Evolutionary conservation across 495 filamentous ascomycete genomes (phyloP), one percentile per base, ranked within the genome.

Genomic region (Talaromyces thailandensis): DNA sequence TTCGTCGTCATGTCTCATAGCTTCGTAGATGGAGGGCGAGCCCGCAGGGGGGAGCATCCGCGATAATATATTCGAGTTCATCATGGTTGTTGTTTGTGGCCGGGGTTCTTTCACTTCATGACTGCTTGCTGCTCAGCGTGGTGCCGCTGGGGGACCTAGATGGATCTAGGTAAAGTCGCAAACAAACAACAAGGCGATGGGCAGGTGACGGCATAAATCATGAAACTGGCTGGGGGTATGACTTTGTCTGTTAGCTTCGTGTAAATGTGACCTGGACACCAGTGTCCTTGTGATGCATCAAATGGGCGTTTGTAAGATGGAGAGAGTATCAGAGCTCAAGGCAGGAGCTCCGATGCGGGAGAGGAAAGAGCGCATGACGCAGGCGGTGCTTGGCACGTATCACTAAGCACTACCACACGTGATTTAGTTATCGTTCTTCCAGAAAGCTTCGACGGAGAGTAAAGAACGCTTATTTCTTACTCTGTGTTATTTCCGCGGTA

Each of bases 31-130:
- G 6, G 87, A 89, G 2, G 82, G 84, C 21, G 82, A 84, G 60
- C 82, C 83, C 48, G 81, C 76, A 5, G 85, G 76, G 53, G 89
- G 88, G 25, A 91, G 79, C 56, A 93, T 78, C 29, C 86, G 85
- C 25, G 89, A 91, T 59, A 95, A 81, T 28, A 93, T 74, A 68
- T 91, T 90, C 48, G 90, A 89, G 64, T 88, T 76, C 88, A 92
- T 93, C 78, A 84, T 84, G 60, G 67, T 73, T 62, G 53, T 18
- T 64, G 64, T 63, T 18, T 64, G 64, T 63, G 48, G 32, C 65
- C 50, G 45, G 55, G 57, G 53, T 25, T 32, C 37, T 59, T 23
- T 45, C 18, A 40, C 35, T 43, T 59, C 57, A 59, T 61, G 43
- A 57, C 55, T 57, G 55, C 35, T 40, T 40, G 35, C 35, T 40